Evolutionary conservation across 805 yeast genomes (phyloP).

Genomic region (Ogataea allantospora): DNA sequence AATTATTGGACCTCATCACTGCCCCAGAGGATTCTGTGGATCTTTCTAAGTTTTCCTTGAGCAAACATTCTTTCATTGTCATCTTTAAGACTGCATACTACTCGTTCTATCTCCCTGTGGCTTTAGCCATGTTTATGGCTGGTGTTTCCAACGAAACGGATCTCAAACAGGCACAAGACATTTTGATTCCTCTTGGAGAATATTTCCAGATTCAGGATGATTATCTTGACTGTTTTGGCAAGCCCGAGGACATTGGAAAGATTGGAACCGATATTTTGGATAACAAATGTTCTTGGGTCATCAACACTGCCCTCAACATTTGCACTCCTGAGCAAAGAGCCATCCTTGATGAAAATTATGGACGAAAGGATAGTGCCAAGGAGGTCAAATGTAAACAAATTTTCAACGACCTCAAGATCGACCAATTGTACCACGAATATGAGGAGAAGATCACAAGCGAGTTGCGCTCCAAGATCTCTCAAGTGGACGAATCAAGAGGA

Average conservation of each 20-base stretch:
- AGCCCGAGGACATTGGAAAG: slow-evolving; percentile 96
- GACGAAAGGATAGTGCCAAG: slow-evolving; percentile 66
- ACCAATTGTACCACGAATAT: slow-evolving; percentile 68
- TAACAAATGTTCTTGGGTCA: slow-evolving; percentile 97
- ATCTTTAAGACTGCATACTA: slow-evolving; percentile 96
- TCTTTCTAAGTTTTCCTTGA: slow-evolving; percentile 78
- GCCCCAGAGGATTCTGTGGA: slow-evolving; percentile 97
- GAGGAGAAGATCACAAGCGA: slow-evolving; percentile 75
- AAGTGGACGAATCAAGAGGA: slow-evolving; percentile 88
- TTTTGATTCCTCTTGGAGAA: slow-evolving; percentile 93
- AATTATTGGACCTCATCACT: slow-evolving; percentile 88
- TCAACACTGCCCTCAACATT: slow-evolving; percentile 84
- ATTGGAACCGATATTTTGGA: slow-evolving; percentile 98
- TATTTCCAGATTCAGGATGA: slow-evolving; percentile 99
- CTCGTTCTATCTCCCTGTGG: slow-evolving; percentile 96
- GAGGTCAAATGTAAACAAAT: slow-evolving; percentile 73
- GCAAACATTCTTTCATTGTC: slow-evolving; percentile 92
- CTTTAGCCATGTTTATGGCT: slow-evolving; percentile 90
- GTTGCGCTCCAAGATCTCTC: slow-evolving; percentile 61
- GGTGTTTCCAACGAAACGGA: slow-evolving; percentile 71
- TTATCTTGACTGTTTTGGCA: slow-evolving; percentile 93
- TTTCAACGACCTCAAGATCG: slow-evolving; percentile 72
- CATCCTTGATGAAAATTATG: slow-evolving; percentile 84
- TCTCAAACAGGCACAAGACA: slow-evolving; percentile 82
- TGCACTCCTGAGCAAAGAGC: slow-evolving; percentile 80